phyloP scores from a whole-genome alignment of 2,329 filamentous ascomycete genomes.

The Fusarium chuoi region DNA sequence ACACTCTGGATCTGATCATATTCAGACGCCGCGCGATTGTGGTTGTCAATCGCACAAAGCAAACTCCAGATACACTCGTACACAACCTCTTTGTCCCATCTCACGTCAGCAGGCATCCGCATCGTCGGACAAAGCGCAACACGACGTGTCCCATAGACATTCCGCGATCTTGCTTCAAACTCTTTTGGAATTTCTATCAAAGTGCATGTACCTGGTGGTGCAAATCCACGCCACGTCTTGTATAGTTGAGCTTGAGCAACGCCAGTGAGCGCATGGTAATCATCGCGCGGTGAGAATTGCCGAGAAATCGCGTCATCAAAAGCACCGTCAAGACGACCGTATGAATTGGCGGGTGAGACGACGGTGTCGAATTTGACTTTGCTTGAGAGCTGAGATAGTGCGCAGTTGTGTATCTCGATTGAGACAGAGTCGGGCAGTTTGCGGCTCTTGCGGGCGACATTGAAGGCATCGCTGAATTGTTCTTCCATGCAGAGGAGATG shows the following conservation, averaged over 20 bases:
- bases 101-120: slow-evolving; percentile 55
- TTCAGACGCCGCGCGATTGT: slow-evolving; percentile 50
- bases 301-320: slow-evolving; percentile 66
- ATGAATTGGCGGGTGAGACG: slow-evolving; percentile 66
- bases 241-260: slow-evolving; percentile 58
- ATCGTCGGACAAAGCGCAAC: slow-evolving; percentile 65
- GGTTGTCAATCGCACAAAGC: slow-evolving; percentile 58
- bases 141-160: slow-evolving; percentile 55
- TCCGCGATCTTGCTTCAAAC: slow-evolving; percentile 47
- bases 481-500: slow-evolving; percentile 34
- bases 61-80: slow-evolving; percentile 65
- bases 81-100: slow-evolving; percentile 63
- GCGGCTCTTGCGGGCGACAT: not conserved
- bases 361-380: slow-evolving; percentile 57
- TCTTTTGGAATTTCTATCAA: slow-evolving; percentile 56
- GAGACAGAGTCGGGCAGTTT: slow-evolving; percentile 45
- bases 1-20: slow-evolving; percentile 52
- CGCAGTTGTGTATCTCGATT: slow-evolving; percentile 52
- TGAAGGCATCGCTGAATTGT: slow-evolving; percentile 21
- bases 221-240: slow-evolving; percentile 59
- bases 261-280: slow-evolving; percentile 59
- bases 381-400: slow-evolving; percentile 51
- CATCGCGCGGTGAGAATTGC: slow-evolving; percentile 55
- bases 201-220: slow-evolving; percentile 62
- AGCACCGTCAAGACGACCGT: slow-evolving; percentile 63